Percentiles rank a stretch among this genome's conserved stretches.
phyloP scores from a whole-genome alignment of 2,329 filamentous ascomycete species.

The Trichoderma sp. region DNA sequence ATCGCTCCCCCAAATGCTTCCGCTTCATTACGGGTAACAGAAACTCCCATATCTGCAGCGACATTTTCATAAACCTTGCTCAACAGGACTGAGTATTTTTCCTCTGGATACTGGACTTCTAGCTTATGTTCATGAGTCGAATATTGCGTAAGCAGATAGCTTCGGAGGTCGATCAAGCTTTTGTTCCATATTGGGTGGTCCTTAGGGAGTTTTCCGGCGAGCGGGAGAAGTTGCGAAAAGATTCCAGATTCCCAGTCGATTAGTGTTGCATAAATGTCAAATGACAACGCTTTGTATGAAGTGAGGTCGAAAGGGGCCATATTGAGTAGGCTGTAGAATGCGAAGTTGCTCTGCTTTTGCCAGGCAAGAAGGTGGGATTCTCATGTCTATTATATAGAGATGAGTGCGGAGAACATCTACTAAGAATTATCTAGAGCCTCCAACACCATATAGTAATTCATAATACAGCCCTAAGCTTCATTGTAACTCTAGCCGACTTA shows the following conservation, averaged over 20 bases:
- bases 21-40: slow-evolving; percentile 35
- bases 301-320: slow-evolving; percentile 9
- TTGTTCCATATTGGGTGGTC: slow-evolving; percentile 23
- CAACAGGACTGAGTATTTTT: slow-evolving; percentile 58
- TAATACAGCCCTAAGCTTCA: neutral
- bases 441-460: neutral
- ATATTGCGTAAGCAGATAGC: slow-evolving; percentile 28
- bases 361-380: neutral
- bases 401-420: neutral
- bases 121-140: slow-evolving; percentile 46
- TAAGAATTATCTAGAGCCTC: neutral
- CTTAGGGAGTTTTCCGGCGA: slow-evolving; percentile 28
- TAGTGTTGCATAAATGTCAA: slow-evolving; percentile 76
- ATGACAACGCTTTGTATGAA: slow-evolving; percentile 48
- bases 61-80: slow-evolving; percentile 42
- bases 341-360: neutral
- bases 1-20: slow-evolving; percentile 48
- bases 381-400: neutral
- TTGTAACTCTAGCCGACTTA: neutral
- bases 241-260: slow-evolving; percentile 72
- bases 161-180: slow-evolving; percentile 38
- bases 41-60: slow-evolving; percentile 39
- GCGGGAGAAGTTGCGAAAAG: slow-evolving; percentile 47
- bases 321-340: neutral
- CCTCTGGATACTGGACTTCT: slow-evolving; percentile 49